Evolutionary conservation across 495 filamentous ascomycete genomes (phyloP), one percentile per base, ranked within the genome.

Genomic region (Aspergillus steynii): DNA sequence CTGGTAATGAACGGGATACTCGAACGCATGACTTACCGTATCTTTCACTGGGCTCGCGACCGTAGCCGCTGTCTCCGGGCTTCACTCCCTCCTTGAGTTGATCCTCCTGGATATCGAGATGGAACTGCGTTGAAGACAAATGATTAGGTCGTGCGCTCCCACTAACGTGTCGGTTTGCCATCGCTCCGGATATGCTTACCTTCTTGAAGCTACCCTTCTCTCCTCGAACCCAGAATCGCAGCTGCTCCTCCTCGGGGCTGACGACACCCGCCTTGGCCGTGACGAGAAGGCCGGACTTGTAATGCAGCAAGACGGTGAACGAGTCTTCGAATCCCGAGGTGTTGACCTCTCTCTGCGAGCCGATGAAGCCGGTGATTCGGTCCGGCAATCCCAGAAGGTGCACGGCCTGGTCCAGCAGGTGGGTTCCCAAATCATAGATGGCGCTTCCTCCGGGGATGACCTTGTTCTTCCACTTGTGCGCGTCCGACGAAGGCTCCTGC

Each of bases 191-290:
- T 42, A 42, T 42, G 37, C 68, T 59, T 55, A 78, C 79, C 76
- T 96, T 96, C 75, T 86, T 88, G 70, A 87, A 96, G 65, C 87
- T 91, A 1, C 88, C 92, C 70, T 91, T 87, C 5, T 86, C 86
- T 15, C 92, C 92, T 26, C 92, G 77, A 7, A 96, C 84, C 86
- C 91, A 91, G 78, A 88, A 96, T 57, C 91, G 75, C 63, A 90
- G 70, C 74, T 96, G 92, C 63, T 83, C 79, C 32, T 74, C 78
- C 75, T 93, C 90, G 12, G 84, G 82, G 61, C 86, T 90, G 25
- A 90, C 78, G n/a, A 90, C 85, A 25, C 79, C 84, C 28, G 86
- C 88, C 69, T 90, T 90, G 57, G 85, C 87, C 32, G 85, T 86
- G 27, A 84, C 90, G 63, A 90, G 63, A 52, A 85, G 61, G 2